Evolutionary conservation across 208 protist genomes (phyloP).

Genomic region (Acanthamoeba culbertsoni): DNA sequence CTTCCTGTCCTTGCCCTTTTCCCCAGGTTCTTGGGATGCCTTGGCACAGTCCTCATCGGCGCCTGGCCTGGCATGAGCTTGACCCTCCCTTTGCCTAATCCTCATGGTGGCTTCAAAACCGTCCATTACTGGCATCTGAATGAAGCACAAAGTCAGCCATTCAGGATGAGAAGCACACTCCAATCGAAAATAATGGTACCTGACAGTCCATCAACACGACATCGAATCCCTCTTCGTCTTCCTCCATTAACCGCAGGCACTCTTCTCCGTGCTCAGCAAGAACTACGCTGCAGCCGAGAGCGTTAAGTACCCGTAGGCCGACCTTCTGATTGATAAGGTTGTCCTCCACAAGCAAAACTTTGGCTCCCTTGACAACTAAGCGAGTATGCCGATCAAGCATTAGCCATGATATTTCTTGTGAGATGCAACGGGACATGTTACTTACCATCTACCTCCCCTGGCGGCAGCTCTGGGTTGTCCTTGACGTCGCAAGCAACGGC

Average conservation of each 20-base stretch:
- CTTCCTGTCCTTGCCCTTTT: not conserved
- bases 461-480: not conserved
- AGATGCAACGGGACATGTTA: too few species aligned
- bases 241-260: not conserved
- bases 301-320: not conserved
- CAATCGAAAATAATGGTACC: too few species aligned
- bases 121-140: conserved; percentile 6
- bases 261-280: not conserved
- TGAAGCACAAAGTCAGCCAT: not conserved
- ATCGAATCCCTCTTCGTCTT: not conserved
- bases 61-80: not conserved
- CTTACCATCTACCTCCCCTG: not conserved
- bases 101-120: not conserved
- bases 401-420: too few species aligned
- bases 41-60: not conserved
- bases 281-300: not conserved
- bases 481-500: not conserved
- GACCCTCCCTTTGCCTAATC: not conserved
- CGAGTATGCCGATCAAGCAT: not conserved
- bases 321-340: conserved; percentile 27
- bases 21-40: not conserved
- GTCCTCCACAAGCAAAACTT: conserved; percentile 25
- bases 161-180: not conserved
- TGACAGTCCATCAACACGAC: conserved; percentile 16
- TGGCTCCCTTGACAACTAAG: not conserved